A percentile compares a stretch with the other conserved stretches of the same genome.
Conservation (phyloP, 257 asterid species). For the Prunella vulgaris region DNA sequence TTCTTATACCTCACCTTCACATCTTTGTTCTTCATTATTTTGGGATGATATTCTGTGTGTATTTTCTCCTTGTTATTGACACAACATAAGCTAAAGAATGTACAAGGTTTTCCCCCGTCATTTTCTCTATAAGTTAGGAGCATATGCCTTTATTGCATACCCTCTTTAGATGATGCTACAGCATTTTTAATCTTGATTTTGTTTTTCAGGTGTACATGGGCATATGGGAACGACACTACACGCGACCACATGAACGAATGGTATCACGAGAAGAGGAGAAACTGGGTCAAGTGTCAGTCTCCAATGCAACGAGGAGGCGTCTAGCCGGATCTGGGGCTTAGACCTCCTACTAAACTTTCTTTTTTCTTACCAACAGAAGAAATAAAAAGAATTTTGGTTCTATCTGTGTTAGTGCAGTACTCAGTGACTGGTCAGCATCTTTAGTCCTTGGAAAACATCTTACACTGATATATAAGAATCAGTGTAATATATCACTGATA, state of each 20-base stretch:
- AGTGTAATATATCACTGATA: background rate
- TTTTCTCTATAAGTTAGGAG: background rate
- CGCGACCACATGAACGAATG: slow-evolving; percentile 64
- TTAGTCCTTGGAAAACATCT: background rate
- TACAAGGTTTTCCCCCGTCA: background rate
- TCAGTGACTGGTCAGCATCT: background rate
- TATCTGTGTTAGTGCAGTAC: background rate
- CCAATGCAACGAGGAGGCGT: slow-evolving; percentile 89
- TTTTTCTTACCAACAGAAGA: background rate
- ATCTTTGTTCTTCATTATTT: no score
- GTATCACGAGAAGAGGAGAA: slow-evolving; percentile 44
- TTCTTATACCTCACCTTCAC: background rate
- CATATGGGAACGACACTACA: slow-evolving; percentile 76
- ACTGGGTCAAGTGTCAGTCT: slow-evolving; percentile 75
- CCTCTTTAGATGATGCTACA: background rate
- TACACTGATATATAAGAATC: background rate
- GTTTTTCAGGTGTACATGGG: slow-evolving; percentile 80
- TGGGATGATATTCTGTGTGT: background rate
- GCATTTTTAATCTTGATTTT: slow-evolving; percentile 8
- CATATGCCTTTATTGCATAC: background rate
- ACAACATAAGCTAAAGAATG: background rate
- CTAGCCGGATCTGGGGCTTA: slow-evolving; percentile 82
- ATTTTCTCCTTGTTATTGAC: background rate
- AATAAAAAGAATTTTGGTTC: background rate
- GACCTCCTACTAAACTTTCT: background rate